phyloP scores from a whole-genome alignment of 164 flowering plant species.

The Akebia trifoliata region DNA sequence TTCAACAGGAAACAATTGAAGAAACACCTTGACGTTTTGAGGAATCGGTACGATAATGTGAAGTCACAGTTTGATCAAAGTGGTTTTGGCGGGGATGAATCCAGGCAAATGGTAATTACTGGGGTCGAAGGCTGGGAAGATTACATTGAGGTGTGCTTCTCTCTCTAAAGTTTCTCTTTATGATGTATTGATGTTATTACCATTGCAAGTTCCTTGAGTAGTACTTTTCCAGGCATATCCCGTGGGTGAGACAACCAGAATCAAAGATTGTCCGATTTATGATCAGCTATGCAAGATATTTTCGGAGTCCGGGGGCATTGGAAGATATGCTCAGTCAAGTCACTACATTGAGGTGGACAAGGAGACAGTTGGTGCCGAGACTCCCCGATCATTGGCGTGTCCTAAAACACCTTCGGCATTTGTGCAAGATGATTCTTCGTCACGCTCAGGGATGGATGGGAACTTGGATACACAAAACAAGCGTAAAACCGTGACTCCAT shows the following conservation, averaged over 20 bases:
- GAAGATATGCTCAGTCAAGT: slow-evolving; percentile 72
- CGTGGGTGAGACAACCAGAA: slow-evolving; percentile 39
- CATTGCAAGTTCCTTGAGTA: background rate
- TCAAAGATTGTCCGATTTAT: slow-evolving; percentile 62
- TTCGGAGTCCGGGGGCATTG: slow-evolving; percentile 46
- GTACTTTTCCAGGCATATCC: slow-evolving; percentile 36
- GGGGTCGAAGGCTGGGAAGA: slow-evolving; percentile 59
- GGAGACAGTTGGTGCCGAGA: slow-evolving; percentile 21
- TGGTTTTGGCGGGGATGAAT: slow-evolving; percentile 37
- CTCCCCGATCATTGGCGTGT: slow-evolving; percentile 13
- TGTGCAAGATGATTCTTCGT: slow-evolving; percentile 18
- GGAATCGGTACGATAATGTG: slow-evolving; percentile 44
- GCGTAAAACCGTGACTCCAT: slow-evolving; percentile 27
- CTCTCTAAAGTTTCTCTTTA: background rate
- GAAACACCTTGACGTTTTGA: slow-evolving; percentile 60
- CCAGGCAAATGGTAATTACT: slow-evolving; percentile 22
- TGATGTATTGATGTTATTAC: background rate
- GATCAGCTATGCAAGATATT: slow-evolving; percentile 72
- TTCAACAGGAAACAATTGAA: slow-evolving; percentile 64
- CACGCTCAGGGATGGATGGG: slow-evolving; percentile 20
- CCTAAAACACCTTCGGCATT: slow-evolving; percentile 22
- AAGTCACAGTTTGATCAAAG: slow-evolving; percentile 46
- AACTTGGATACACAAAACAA: slow-evolving; percentile 36
- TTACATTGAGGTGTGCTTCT: slow-evolving; percentile 33
- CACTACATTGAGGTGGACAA: slow-evolving; percentile 51